Evolutionary conservation across 2,329 filamentous ascomycete species (phyloP), one percentile per base, ranked within the genome.

Genomic region (Teratosphaeriaceae sp.): DNA sequence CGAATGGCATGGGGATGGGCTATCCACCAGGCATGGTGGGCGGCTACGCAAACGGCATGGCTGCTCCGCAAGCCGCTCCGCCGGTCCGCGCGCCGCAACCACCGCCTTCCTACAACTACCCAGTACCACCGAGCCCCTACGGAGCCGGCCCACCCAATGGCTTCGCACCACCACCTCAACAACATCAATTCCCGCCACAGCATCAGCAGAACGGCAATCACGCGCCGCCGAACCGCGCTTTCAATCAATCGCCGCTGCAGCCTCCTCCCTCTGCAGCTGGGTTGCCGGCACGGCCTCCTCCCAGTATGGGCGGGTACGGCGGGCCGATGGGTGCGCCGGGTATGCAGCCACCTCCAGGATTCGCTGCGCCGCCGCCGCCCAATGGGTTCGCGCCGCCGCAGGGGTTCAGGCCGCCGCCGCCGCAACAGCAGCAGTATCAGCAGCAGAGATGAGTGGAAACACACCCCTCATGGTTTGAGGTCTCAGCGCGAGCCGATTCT

Each of bases 221-320:
- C 42, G 7, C 15, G 15, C 65, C 49, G 65, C 62, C 27, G 51
- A 48, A 42, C 29, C 42, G 15, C 8, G 19, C 29, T 26, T 15
- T 35, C 59, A 37, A 54, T 20, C 63, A 62, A 48, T 59, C 70
- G 43, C 72, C 79, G 22, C 73, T 82, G 12, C 73, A 77, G 12
- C 77, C 79, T 37, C 77, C 80, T 24, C 74, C 76, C 12, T 69
- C 74, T 6, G 75, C 74, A 21, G 73, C 75, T 13, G 78, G 79
- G 12, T 61, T 82, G 20, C 83, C 84, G 29, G 80, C 82, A 44
- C 71, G 83, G 29, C 84, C 84, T n/a, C 84, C 84, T 3, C 80
- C 80, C 15, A 79, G 74, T 13, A 78, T 82, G 55, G 79, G 70
- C 38, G 80, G 80, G 1, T 85, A 84, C 58, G 82, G 82, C 31